Evolutionary conservation across 129 eudicot genomes (phyloP), one percentile per base, ranked within the genome.

Genomic region (Centrapalus pauciflorus): DNA sequence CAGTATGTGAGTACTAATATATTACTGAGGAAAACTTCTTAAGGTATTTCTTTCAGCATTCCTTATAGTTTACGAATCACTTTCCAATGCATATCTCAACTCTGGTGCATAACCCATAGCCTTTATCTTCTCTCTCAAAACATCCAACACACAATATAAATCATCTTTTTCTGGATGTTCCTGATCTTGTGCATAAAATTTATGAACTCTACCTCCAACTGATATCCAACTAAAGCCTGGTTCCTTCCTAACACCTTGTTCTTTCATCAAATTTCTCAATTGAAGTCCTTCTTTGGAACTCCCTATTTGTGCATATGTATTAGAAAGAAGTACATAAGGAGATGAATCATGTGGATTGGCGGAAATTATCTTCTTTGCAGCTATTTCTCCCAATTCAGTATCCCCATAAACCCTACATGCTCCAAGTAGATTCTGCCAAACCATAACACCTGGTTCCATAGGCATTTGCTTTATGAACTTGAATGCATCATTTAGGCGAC

Each of bases 371-470:
- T 48, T 72, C 55, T 54, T 60, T 26, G 76, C 76, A 8, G 76
- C 68, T 11, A 70, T 60, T 25, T 70, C 37, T 40, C 64, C 77
- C 63, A 61, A 45, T 38, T 63, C 77, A 51, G 46, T 49, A 51
- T 72, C 41, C 16, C 77, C 77, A 16, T 71, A 61, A 54, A 71
- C 65, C 55, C 76, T 61, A 57, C 76, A 71, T 24, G 70, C 69
- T 57, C 64, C 64, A 29, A 57, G 3, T 30, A 57, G 85, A 77
- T 67, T 82, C 90, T 38, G 64, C 69, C 14, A 87, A 56, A 45
- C 59, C 30, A 43, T 57, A 11, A 57, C 41, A 57, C 30, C 3
- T 17, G 64, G 64, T 57, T 57, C 43, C 3, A 57, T 17, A 7
- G 38, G 41, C 43, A 57, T 57, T 28, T 30, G 38, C 9, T 57